Base-by-base conservation (phyloP, 129 eudicot genomes). In the Artemisia annua region DNA sequence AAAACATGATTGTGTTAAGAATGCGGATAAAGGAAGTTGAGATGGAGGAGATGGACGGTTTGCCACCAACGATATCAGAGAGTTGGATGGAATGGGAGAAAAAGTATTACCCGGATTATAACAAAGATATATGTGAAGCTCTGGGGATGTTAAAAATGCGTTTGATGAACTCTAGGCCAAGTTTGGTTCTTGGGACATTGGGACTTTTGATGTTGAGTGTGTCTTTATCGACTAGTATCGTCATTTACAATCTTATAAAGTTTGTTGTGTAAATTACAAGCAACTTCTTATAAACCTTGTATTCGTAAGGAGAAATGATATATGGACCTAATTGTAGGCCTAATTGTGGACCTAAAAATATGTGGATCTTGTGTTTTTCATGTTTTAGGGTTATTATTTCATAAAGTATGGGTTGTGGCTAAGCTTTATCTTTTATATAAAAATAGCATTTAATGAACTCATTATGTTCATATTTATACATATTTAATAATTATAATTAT, bases 81-180 rank as follows among this genome's bases (percentile, higher is more conserved):
- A 73, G 76, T 51, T 89, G 97, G 94, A 87, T 65, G 87, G 86
- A 77, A 61, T 87, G 95, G 95, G 97, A 90, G 85, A 85, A 80
- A 64, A 76, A 60, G 26, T 66, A 77, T 1, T 88, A 78, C 48
- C 58, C 52, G 15, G 70, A 74, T 49, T 85, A 83, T 72, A 75
- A 85, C 60, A 80, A 82, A 72, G 81, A 80, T 75, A 81, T 91
- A 22, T 81, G 84, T 69, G 85, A 83, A 20, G 76, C 61, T 3
- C 63, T 82, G 22, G 83, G 77, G 26, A 16, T 75, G 67, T 62
- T 90, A 66, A 90, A 90, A 50, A 19, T 76, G 60, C 78, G 24
- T 75, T 81, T 90, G 83, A 76, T 90, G 89, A 81, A 83, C 52
- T 74, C 89, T 13, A 87, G 97, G 83, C 91, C 96, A 24, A 62